A percentile compares a stretch with the other conserved stretches of the same genome.
Evolutionary conservation across 768 basidiomycete genomes (phyloP).

Genomic region (Stropharia rugosoannulata): DNA sequence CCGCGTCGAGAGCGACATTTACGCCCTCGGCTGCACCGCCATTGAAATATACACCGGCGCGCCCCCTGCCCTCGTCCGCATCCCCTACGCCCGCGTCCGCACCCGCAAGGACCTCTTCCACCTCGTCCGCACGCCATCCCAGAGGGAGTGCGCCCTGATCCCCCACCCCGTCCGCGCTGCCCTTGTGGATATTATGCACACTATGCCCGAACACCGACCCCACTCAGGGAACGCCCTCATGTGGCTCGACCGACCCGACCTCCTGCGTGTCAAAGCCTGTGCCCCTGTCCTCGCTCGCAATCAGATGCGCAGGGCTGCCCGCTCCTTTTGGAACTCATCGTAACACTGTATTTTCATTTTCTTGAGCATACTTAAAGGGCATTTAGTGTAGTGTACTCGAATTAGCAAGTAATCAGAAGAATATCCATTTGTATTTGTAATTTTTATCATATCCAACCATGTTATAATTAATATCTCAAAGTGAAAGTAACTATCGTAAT

Average conservation of each 20-base stretch:
- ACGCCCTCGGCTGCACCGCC: constrained; percentile 20
- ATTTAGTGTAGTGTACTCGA: background rate
- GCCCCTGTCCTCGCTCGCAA: constrained; percentile 1
- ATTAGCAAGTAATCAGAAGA: background rate
- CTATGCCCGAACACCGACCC: constrained; percentile 3
- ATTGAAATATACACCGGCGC: constrained; percentile 15
- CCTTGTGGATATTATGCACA: constrained; percentile 1
- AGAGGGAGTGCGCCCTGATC: background rate
- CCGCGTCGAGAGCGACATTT: constrained; percentile 21
- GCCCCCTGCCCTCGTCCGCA: background rate
- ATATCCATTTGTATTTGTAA: no score
- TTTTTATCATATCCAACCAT: no score
- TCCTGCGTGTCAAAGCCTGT: constrained; percentile 1
- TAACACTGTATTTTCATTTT: background rate
- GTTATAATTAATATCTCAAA: no score
- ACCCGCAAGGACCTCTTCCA: background rate
- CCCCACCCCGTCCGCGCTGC: background rate
- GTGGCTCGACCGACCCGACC: constrained; percentile 1
- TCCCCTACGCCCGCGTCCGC: background rate
- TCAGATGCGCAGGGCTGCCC: constrained; percentile 1
- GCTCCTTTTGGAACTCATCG: constrained; percentile 1
- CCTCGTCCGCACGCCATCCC: background rate
- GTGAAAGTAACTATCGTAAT: no score
- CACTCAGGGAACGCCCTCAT: constrained; percentile 6
- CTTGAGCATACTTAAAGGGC: background rate